These are phyloP conservation scores for Anthracocystis panici-leucophaei DNA, from an alignment of 1,284 basidiomycete genomes.

Conservation along the genomic window DNA sequence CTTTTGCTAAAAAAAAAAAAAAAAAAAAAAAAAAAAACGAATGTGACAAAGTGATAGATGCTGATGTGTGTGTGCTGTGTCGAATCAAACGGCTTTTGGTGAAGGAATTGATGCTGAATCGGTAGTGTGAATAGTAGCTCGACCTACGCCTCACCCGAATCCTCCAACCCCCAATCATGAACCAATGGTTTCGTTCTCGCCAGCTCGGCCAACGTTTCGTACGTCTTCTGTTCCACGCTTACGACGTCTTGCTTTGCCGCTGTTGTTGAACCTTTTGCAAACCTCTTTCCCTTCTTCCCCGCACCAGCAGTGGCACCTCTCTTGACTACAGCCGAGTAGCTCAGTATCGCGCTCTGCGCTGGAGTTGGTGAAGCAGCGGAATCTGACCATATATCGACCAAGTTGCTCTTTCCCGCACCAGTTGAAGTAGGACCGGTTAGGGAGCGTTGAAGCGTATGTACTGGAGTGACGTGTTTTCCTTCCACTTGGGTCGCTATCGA, in stretches of 20 bases:
- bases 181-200: conserved; percentile 18
- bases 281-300: conserved; percentile 7
- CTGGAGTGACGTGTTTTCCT: conserved; percentile 19
- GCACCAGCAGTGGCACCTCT: neutral
- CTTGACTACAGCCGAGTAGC: conserved; percentile 37
- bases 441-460: conserved; percentile 15
- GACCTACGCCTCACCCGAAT: neutral
- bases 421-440: conserved; percentile 4
- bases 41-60: too few species aligned
- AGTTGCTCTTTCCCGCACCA: neutral
- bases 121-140: neutral
- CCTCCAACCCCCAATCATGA: conserved; percentile 33
- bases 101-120: neutral
- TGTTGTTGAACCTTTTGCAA: neutral
- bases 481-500: neutral
- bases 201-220: conserved; percentile 14
- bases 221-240: conserved; percentile 32
- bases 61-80: neutral
- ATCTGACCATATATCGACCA: conserved; percentile 43
- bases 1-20: too few species aligned
- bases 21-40: too few species aligned
- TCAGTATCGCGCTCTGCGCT: conserved; percentile 9
- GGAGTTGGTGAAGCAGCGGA: neutral
- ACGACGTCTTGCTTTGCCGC: neutral
- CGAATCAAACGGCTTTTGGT: neutral